phyloP scores from a whole-genome alignment of 495 filamentous ascomycete species.

The Tetracladium setigerum region DNA sequence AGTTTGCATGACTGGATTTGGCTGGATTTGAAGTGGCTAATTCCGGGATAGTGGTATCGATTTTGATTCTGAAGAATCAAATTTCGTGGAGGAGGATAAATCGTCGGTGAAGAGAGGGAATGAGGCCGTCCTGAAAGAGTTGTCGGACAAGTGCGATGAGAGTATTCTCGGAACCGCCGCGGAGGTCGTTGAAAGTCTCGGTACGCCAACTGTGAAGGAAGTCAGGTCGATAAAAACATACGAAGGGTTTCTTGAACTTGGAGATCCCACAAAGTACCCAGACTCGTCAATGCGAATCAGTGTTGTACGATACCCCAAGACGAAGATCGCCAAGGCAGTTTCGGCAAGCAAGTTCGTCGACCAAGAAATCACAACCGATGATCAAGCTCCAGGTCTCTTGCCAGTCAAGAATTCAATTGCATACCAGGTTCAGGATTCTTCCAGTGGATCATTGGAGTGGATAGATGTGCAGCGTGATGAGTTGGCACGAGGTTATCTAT shows the following conservation, averaged over 20 bases:
- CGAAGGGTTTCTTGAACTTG: constrained; percentile 73
- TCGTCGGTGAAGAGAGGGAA: constrained; percentile 58
- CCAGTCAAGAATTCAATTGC: constrained; percentile 62
- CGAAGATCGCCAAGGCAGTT: constrained; percentile 62
- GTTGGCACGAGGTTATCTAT: constrained; percentile 87
- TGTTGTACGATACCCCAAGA: constrained; percentile 84
- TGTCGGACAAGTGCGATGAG: constrained; percentile 53
- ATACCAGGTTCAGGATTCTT: constrained; percentile 72
- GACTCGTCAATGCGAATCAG: constrained; percentile 74
- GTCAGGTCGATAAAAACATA: constrained; percentile 66
- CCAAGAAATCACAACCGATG: constrained; percentile 32
- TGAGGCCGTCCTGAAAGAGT: constrained; percentile 54
- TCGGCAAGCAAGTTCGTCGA: constrained; percentile 69
- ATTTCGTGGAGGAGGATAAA: constrained; percentile 92
- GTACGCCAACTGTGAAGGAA: constrained; percentile 69
- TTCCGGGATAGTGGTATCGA: constrained; percentile 65
- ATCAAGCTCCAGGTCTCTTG: constrained; percentile 37
- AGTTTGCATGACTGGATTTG: constrained; percentile 24
- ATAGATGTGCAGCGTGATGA: constrained; percentile 73
- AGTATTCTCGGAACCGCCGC: constrained; percentile 76
- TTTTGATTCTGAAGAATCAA: constrained; percentile 88
- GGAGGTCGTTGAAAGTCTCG: constrained; percentile 69
- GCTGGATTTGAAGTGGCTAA: neutral
- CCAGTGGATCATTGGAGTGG: constrained; percentile 67
- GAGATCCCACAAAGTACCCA: constrained; percentile 59